A percentile compares a stretch with the other conserved stretches of the same genome.
phyloP scores from a whole-genome alignment of 768 basidiomycete genomes.

The Agaricus blazei region DNA sequence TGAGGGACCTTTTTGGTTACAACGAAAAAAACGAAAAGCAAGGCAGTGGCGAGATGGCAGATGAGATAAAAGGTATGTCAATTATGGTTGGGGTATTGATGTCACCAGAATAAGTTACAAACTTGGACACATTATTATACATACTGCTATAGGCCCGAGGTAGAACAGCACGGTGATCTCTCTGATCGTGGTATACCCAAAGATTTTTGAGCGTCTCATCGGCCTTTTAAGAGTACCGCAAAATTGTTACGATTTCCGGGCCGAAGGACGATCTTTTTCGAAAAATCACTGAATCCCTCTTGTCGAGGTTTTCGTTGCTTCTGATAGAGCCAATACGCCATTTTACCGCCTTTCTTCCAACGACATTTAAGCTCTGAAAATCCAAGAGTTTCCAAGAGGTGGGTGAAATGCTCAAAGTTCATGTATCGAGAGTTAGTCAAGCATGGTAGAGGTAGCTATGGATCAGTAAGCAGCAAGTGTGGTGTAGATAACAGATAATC shows the following conservation, averaged over 20 bases:
- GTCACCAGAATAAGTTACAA: too few species aligned
- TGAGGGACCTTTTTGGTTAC: not conserved
- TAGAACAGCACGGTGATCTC: too few species aligned
- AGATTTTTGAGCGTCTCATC: not conserved
- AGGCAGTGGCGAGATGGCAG: not conserved
- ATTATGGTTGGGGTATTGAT: too few species aligned
- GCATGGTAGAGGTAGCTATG: slow-evolving; percentile 80
- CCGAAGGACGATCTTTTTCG: slow-evolving; percentile 51
- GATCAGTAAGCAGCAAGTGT: not conserved
- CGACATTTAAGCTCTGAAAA: slow-evolving; percentile 54
- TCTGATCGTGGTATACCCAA: too few species aligned
- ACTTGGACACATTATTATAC: too few species aligned
- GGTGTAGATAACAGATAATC: slow-evolving; percentile 39
- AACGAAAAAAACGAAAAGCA: not conserved
- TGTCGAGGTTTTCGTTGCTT: slow-evolving; percentile 24
- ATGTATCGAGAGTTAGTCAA: slow-evolving; percentile 83
- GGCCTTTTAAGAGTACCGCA: slow-evolving; percentile 36
- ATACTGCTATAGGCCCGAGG: too few species aligned
- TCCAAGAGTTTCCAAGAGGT: slow-evolving; percentile 58
- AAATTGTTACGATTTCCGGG: slow-evolving; percentile 79
- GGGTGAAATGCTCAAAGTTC: slow-evolving; percentile 49
- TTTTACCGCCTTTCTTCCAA: slow-evolving; percentile 73
- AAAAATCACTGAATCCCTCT: not conserved
- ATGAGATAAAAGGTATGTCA: not conserved
- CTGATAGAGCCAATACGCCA: slow-evolving; percentile 83